Conservation (phyloP, 2,329 filamentous ascomycete species). For the Parastagonospora nodorum region DNA sequence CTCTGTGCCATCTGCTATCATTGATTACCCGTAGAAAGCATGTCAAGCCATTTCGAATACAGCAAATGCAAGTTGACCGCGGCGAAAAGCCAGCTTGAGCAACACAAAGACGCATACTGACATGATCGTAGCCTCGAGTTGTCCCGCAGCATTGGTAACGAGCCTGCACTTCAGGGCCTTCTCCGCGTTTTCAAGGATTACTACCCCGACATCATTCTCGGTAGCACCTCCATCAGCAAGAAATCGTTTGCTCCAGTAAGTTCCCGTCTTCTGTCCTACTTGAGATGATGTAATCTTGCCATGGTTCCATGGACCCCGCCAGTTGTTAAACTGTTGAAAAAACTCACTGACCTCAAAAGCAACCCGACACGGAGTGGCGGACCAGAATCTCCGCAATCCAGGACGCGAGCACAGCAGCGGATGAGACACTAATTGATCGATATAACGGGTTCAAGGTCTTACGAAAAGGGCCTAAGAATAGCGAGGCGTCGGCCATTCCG, state of each 20-base stretch:
- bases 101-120: conserved; percentile 23
- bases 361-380: conserved; percentile 78
- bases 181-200: conserved; percentile 88
- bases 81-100: background rate
- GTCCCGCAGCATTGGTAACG: conserved; percentile 60
- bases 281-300: conserved; percentile 12
- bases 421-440: conserved; percentile 44
- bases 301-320: conserved; percentile 10
- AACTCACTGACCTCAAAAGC: conserved; percentile 45
- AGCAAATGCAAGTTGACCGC: conserved; percentile 58
- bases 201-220: conserved; percentile 85
- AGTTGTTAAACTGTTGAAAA: conserved; percentile 20
- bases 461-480: conserved; percentile 56
- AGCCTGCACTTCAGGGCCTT: conserved; percentile 74
- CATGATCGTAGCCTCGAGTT: conserved; percentile 51
- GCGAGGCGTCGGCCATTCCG: conserved; percentile 61
- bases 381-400: conserved; percentile 71
- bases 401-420: conserved; percentile 55
- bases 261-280: conserved; percentile 29
- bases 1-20: conserved; percentile 76
- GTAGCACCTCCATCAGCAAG: conserved; percentile 60
- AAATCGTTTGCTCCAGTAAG: conserved; percentile 47
- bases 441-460: conserved; percentile 68
- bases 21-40: conserved; percentile 80
- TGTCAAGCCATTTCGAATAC: conserved; percentile 82